Conservation (phyloP, 2,329 filamentous ascomycete genomes). For the Aspergillus calidoustus region DNA sequence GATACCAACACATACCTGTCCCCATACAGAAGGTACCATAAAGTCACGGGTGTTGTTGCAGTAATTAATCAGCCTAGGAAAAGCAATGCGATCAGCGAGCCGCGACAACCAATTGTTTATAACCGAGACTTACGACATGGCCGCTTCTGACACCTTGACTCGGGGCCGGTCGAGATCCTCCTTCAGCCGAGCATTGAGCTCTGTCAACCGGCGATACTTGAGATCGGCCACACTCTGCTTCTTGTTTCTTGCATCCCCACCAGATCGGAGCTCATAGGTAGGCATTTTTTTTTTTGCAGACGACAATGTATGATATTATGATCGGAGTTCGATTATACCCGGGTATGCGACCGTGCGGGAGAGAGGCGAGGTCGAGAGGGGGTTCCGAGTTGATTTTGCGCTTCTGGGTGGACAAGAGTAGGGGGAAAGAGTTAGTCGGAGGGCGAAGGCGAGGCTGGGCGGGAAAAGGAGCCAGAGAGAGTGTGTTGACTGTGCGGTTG, state of each 20-base stretch:
- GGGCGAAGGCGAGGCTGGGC: constrained; percentile 15
- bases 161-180: constrained; percentile 95
- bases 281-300: constrained; percentile 54
- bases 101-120: constrained; percentile 10
- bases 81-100: constrained; percentile 18
- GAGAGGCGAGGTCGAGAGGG: constrained; percentile 6
- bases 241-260: constrained; percentile 77
- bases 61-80: constrained; percentile 86
- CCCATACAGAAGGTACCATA: constrained; percentile 98
- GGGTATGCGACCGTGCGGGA: constrained; percentile 33
- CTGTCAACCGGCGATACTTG: constrained; percentile 92
- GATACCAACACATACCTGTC: constrained; percentile 59
- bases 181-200: constrained; percentile 93
- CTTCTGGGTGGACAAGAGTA: constrained; percentile 17
- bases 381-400: constrained; percentile 17
- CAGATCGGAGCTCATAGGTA: constrained; percentile 68
- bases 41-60: constrained; percentile 98
- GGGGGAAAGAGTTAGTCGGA: constrained; percentile 14
- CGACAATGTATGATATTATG: neutral
- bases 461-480: constrained; percentile 11
- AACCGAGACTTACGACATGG: constrained; percentile 69
- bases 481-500: constrained; percentile 2
- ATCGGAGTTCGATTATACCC: constrained; percentile 28
- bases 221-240: constrained; percentile 99
- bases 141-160: constrained; percentile 93